Conservation (phyloP, 2,329 filamentous ascomycete species). For the Xylariaceae sp. region DNA sequence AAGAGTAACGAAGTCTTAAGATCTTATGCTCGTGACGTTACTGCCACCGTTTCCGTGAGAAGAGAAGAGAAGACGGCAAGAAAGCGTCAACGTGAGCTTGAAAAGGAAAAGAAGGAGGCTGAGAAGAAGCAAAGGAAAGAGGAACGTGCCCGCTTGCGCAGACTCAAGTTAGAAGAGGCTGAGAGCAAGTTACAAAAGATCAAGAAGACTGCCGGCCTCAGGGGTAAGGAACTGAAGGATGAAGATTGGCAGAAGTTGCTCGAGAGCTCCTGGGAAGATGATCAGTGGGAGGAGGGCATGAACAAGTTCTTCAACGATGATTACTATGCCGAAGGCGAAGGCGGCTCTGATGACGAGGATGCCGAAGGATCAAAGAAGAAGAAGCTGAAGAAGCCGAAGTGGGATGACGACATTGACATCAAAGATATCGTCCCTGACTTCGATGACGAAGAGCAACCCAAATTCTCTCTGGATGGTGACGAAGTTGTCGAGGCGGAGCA, state of each 20-base stretch:
- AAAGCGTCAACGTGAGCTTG: constrained; percentile 71
- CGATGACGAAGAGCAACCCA: constrained; percentile 57
- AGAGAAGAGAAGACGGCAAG: constrained; percentile 74
- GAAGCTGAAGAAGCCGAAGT: constrained; percentile 74
- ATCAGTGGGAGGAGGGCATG: constrained; percentile 90
- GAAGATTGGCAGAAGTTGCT: constrained; percentile 82
- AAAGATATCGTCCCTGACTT: constrained; percentile 86
- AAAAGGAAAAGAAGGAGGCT: constrained; percentile 70
- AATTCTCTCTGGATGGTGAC: constrained; percentile 52
- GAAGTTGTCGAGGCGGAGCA: constrained; percentile 39
- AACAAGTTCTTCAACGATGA: constrained; percentile 78
- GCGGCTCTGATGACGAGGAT: constrained; percentile 47
- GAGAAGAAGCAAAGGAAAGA: constrained; percentile 71
- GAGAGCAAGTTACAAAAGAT: constrained; percentile 83
- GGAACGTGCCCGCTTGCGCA: constrained; percentile 77
- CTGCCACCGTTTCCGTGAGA: constrained; percentile 75
- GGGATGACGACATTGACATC: constrained; percentile 98
- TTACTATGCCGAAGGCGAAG: constrained; percentile 73
- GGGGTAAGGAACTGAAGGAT: constrained; percentile 59
- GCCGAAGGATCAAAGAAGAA: constrained; percentile 51
- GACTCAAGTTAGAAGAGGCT: constrained; percentile 85
- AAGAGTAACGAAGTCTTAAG: constrained; percentile 83
- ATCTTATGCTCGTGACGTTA: constrained; percentile 83
- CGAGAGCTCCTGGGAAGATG: constrained; percentile 82
- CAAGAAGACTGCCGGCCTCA: constrained; percentile 79